These are phyloP conservation scores for Vigna angularis DNA, from an alignment of 306 rosid species.

Conservation along the genomic window DNA sequence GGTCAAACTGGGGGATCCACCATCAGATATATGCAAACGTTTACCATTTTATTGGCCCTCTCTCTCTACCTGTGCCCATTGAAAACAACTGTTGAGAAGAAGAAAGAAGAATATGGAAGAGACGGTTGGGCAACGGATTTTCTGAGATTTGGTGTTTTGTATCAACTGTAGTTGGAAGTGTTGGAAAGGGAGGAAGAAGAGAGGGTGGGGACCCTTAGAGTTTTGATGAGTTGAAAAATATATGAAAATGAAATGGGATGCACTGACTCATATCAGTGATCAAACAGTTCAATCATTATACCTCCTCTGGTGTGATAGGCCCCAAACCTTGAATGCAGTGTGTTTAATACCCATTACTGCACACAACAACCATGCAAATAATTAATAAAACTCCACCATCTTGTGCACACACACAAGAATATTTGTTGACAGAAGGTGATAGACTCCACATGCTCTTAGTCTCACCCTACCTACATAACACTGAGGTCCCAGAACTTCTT, in stretches of 20 bases:
- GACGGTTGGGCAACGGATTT: slow-evolving; percentile 5
- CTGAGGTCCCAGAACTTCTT: slow-evolving; percentile 15
- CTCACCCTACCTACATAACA: slow-evolving; percentile 41
- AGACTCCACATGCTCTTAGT: slow-evolving; percentile 39
- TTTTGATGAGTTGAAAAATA: slow-evolving; percentile 26
- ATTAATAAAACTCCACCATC: slow-evolving; percentile 39
- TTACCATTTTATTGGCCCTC: background rate
- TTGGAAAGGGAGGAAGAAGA: background rate
- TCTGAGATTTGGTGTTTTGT: background rate
- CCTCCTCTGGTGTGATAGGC: slow-evolving; percentile 42
- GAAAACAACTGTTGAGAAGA: slow-evolving; percentile 36
- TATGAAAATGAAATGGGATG: slow-evolving; percentile 41
- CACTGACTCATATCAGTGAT: slow-evolving; percentile 20
- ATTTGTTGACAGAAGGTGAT: slow-evolving; percentile 53
- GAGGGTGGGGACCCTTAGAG: background rate
- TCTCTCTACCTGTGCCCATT: background rate
- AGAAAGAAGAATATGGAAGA: slow-evolving; percentile 13
- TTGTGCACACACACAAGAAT: slow-evolving; percentile 43
- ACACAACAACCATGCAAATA: slow-evolving; percentile 74
- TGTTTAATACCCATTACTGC: slow-evolving; percentile 73
- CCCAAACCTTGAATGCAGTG: slow-evolving; percentile 65
- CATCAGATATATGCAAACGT: slow-evolving; percentile 12
- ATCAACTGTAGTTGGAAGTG: background rate
- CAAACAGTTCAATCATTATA: slow-evolving; percentile 42
- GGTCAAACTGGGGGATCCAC: slow-evolving; percentile 12